A percentile compares a stretch with the other conserved stretches of the same genome.
phyloP scores from a whole-genome alignment of 2,329 filamentous ascomycete genomes.

The Exophiala viscosa region DNA sequence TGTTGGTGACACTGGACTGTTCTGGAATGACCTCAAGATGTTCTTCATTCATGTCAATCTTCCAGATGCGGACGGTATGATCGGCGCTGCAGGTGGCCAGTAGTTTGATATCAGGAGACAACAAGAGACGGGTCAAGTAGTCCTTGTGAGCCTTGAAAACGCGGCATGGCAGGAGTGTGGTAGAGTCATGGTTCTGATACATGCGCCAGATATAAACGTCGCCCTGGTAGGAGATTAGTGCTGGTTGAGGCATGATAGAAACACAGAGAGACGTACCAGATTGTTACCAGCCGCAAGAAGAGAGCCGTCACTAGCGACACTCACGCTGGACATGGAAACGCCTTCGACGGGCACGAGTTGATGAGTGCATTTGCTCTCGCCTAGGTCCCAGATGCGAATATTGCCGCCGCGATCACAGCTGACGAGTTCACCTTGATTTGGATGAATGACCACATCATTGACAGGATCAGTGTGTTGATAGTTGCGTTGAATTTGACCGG shows the following conservation, averaged over 20 bases:
- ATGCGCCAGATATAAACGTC: slow-evolving; percentile 98
- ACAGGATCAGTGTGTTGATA: slow-evolving; percentile 86
- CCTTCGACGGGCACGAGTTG: slow-evolving; percentile 96
- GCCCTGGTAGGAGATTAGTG: slow-evolving; percentile 54
- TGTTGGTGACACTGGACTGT: neutral
- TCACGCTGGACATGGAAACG: slow-evolving; percentile 88
- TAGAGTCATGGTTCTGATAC: slow-evolving; percentile 75
- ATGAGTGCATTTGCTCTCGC: slow-evolving; percentile 94
- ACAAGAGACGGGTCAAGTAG: slow-evolving; percentile 85
- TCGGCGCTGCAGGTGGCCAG: slow-evolving; percentile 91
- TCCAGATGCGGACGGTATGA: slow-evolving; percentile 95
- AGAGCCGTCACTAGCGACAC: slow-evolving; percentile 89
- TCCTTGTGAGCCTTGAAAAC: slow-evolving; percentile 88
- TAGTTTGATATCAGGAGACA: slow-evolving; percentile 91
- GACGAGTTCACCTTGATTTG: slow-evolving; percentile 96
- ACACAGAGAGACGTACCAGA: slow-evolving; percentile 53
- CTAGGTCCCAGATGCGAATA: slow-evolving; percentile 92
- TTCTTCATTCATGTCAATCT: slow-evolving; percentile 67
- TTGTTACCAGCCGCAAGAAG: slow-evolving; percentile 93
- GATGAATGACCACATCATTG: slow-evolving; percentile 99
- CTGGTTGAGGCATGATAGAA: neutral
- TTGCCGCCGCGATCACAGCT: slow-evolving; percentile 91
- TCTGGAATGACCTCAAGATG: slow-evolving; percentile 29
- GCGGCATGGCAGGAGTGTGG: slow-evolving; percentile 78
- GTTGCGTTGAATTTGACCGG: slow-evolving; percentile 81